Evolutionary conservation across 192 early-diverging fungal genomes (phyloP).

Genomic region (Gaertneriomyces semiglobifer): DNA sequence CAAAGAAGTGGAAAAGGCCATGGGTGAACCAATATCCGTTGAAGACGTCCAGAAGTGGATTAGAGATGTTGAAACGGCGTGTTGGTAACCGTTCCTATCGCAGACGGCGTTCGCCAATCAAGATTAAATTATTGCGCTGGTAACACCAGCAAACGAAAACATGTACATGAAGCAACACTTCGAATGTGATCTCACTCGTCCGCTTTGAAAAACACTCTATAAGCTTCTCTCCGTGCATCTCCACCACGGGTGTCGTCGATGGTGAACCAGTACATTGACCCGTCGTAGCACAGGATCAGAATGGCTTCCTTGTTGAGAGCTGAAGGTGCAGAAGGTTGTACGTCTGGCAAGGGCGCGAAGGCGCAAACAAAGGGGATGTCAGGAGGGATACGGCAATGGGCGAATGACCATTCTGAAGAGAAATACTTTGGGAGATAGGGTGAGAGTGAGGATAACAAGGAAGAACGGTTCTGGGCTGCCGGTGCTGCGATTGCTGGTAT

Average conservation of each 20-base stretch:
- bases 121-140: no score
- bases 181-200: no score
- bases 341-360: slow-evolving; percentile 49
- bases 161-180: no score
- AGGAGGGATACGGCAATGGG: slow-evolving; percentile 72
- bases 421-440: slow-evolving; percentile 83
- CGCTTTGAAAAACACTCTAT: slow-evolving; percentile 38
- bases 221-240: slow-evolving; percentile 56
- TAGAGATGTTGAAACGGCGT: no score
- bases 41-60: no score
- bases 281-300: slow-evolving; percentile 76
- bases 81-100: no score
- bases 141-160: no score
- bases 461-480: slow-evolving; percentile 51
- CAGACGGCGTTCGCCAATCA: no score
- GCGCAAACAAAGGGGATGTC: slow-evolving; percentile 79
- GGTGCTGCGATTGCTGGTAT: slow-evolving; percentile 17
- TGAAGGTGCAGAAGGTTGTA: background rate
- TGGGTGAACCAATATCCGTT: no score
- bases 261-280: slow-evolving; percentile 79
- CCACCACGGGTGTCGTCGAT: slow-evolving; percentile 75
- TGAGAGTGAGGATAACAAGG: slow-evolving; percentile 33
- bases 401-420: slow-evolving; percentile 92
- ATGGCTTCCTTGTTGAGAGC: slow-evolving; percentile 10
- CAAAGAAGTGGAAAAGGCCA: no score